Evolutionary conservation across 2,329 filamentous ascomycete species (phyloP), one percentile per base, ranked within the genome.

Genomic region (Periconia digitata): DNA sequence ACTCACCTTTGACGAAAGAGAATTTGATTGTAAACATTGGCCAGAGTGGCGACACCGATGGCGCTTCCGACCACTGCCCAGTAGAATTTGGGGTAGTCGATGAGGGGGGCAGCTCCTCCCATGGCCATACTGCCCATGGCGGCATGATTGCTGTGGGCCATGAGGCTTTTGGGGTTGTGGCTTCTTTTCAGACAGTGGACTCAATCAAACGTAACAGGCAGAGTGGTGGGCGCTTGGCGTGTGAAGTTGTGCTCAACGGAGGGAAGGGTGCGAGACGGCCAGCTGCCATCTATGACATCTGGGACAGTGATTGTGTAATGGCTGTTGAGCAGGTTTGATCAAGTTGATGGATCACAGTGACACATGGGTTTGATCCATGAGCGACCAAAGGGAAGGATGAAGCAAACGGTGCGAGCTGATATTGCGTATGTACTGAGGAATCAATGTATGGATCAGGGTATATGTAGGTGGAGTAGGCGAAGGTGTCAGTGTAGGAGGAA

Each of bases 1-100:
- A 56, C 66, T 42, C 52, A 78, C 78, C 78, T 75, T 58, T 83
- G 79, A 37, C 72, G 69, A 43, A 72, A 77, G 13, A 83, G 58
- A 15, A 76, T 55, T 39, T 73, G 67, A 56, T 81, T 80, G 54
- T 77, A 71, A 1, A 76, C 35, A 51, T 79, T 77, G 47, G 72
- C 72, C 6, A 74, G 43, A 6, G 72, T 66, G 29, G 75, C 76
- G n/a, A 74, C 54, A 16, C 57, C 76, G 40, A 79, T 71, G 16
- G 70, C 69, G 17, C 69, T 67, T 15, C 75, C 77, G 3, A 82
- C 72, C 2, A 79, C 73, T 1, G 73, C 74, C 74, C 79, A 82
- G 63, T 82, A 82, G 58, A 77, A 76, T 41, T 75, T 72, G 54
- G 80, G 79, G 44, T 81, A 69, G 22, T 74, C 68, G 46, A 73